Conservation (phyloP, 75 land plant species). For the Azolla pinnata region DNA sequence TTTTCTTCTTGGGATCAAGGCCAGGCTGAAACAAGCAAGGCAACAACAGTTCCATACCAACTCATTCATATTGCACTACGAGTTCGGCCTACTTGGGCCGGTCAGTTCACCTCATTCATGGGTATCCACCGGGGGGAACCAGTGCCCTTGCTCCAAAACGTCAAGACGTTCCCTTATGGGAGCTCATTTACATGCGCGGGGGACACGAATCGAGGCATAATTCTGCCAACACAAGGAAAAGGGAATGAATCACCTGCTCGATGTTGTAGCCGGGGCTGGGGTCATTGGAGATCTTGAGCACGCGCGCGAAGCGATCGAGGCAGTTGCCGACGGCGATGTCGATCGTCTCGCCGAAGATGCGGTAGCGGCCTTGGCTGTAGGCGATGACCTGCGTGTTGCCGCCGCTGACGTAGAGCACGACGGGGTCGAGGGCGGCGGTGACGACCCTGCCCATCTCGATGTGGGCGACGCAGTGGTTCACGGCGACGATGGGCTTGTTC, state of each 20-base stretch:
- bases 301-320: slow-evolving; percentile 81
- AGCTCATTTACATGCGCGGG: too few species aligned
- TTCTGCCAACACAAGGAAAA: too few species aligned
- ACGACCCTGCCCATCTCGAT: slow-evolving; percentile 89
- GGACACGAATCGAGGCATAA: too few species aligned
- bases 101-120: too few species aligned
- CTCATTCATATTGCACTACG: too few species aligned
- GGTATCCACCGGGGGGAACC: neutral
- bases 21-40: too few species aligned
- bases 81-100: too few species aligned
- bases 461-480: slow-evolving; percentile 88
- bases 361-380: slow-evolving; percentile 71
- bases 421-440: slow-evolving; percentile 76
- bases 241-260: slow-evolving; percentile 72
- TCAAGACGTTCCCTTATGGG: too few species aligned
- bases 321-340: slow-evolving; percentile 92
- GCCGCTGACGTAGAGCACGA: slow-evolving; percentile 82
- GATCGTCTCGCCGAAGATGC: slow-evolving; percentile 87
- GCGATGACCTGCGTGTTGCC: slow-evolving; percentile 93
- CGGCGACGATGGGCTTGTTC: slow-evolving; percentile 80
- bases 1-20: too few species aligned
- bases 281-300: slow-evolving; percentile 69
- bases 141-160: neutral
- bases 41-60: too few species aligned
- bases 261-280: slow-evolving; percentile 88